These are phyloP conservation scores for Carex sylvatica DNA, from an alignment of 202 grass and related monocot genomes.

Conservation along the genomic window DNA sequence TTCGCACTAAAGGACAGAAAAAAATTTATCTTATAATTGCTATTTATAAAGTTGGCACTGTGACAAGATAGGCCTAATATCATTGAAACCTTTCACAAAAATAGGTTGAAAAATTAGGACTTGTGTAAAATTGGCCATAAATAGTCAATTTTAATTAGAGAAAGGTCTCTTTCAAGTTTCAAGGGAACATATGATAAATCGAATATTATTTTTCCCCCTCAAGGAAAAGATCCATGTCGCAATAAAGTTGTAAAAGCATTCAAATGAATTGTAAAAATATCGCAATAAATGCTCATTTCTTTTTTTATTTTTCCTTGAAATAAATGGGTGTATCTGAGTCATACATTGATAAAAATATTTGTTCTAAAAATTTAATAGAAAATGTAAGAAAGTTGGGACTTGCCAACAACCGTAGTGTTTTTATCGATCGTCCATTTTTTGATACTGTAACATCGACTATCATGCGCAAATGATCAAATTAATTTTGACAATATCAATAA, in stretches of 20 bases:
- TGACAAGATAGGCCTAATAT: background rate
- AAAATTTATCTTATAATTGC: background rate
- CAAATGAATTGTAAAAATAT: background rate
- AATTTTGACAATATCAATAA: background rate
- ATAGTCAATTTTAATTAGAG: constrained; percentile 11
- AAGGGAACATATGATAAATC: background rate
- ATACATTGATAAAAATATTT: background rate
- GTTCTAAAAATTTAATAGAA: background rate
- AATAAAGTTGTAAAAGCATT: background rate
- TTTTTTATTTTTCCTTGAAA: background rate
- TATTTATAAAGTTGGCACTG: background rate
- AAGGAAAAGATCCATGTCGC: background rate
- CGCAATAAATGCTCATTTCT: background rate
- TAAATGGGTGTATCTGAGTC: background rate
- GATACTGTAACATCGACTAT: background rate
- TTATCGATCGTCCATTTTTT: background rate
- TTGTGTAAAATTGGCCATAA: background rate
- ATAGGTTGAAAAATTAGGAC: constrained; percentile 3
- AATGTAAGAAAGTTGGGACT: background rate
- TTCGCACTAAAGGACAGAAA: background rate
- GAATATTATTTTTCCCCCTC: no score
- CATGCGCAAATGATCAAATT: no score
- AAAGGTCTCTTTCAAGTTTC: constrained; percentile 9
- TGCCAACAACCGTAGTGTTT: background rate
- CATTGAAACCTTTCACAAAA: constrained; percentile 2